Percentiles rank a stretch among this genome's conserved stretches.
phyloP scores from a whole-genome alignment of 805 yeast species.

The Starmerella cellae region DNA sequence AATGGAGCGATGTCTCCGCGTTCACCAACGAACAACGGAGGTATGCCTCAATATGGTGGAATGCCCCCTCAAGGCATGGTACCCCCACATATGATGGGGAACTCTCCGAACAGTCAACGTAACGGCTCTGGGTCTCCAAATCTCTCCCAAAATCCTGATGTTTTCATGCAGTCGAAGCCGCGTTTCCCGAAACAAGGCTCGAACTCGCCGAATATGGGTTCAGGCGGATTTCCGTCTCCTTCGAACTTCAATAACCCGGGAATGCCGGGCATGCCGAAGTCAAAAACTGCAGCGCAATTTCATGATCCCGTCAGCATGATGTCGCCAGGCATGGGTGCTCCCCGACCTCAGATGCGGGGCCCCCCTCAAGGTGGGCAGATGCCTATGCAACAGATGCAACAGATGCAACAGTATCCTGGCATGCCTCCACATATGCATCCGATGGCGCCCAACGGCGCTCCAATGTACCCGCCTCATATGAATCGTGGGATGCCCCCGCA shows the following conservation, averaged over 20 bases:
- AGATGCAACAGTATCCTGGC: too few species aligned
- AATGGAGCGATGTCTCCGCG: not conserved
- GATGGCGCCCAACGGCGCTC: conserved; percentile 3
- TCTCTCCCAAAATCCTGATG: not conserved
- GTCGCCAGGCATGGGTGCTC: not conserved
- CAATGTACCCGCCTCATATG: not conserved
- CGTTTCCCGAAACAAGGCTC: conserved; percentile 9
- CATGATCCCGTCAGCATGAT: not conserved
- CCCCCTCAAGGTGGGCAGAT: too few species aligned
- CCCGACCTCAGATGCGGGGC: not conserved
- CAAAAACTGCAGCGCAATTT: not conserved
- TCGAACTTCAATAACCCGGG: conserved; percentile 1
- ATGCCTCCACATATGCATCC: not conserved
- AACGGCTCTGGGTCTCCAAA: not conserved
- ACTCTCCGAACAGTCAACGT: not conserved
- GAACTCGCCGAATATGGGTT: not conserved
- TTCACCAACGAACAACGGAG: not conserved
- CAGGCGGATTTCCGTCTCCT: not conserved
- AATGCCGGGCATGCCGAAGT: conserved; percentile 2
- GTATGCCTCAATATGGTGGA: not conserved
- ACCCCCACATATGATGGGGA: not conserved
- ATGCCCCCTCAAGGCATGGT: not conserved
- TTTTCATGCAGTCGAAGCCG: conserved; percentile 4
- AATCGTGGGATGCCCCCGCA: conserved; percentile 1
- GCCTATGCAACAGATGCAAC: not conserved